These are phyloP conservation scores for Jackrogersella multiformis DNA, from an alignment of 495 filamentous ascomycete species.

Conservation along the genomic window DNA sequence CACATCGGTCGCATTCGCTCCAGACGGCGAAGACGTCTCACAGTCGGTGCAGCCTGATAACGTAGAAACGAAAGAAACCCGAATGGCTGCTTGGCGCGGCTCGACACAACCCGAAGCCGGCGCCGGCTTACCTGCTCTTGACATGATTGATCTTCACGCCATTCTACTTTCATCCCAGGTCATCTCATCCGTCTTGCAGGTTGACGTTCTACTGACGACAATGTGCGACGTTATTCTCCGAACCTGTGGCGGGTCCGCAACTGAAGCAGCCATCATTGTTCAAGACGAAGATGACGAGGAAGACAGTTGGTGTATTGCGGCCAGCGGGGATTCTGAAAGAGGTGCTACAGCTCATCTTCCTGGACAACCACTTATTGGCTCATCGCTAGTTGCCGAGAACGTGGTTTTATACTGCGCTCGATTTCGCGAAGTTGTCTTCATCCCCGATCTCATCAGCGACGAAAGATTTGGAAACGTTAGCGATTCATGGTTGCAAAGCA, in stretches of 20 bases:
- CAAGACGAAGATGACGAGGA: constrained; percentile 70
- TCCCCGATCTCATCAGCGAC: constrained; percentile 83
- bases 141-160: constrained; percentile 87
- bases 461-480: constrained; percentile 86
- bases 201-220: constrained; percentile 83
- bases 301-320: constrained; percentile 74
- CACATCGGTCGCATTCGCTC: constrained; percentile 63
- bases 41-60: constrained; percentile 56
- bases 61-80: constrained; percentile 65
- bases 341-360: constrained; percentile 69
- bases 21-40: constrained; percentile 65
- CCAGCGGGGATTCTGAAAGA: constrained; percentile 73
- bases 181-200: constrained; percentile 86
- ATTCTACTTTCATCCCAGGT: constrained; percentile 90
- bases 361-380: constrained; percentile 73
- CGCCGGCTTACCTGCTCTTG: constrained; percentile 64
- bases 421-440: constrained; percentile 83
- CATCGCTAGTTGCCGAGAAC: constrained; percentile 72
- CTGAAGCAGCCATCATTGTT: constrained; percentile 80
- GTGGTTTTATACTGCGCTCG: constrained; percentile 84
- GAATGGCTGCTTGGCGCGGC: constrained; percentile 71
- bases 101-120: constrained; percentile 58
- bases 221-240: constrained; percentile 93
- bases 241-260: constrained; percentile 80
- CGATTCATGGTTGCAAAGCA: constrained; percentile 72